Evolutionary conservation across 1,284 basidiomycete genomes (phyloP), one percentile per base, ranked within the genome.

Genomic region (Grifola frondosa): DNA sequence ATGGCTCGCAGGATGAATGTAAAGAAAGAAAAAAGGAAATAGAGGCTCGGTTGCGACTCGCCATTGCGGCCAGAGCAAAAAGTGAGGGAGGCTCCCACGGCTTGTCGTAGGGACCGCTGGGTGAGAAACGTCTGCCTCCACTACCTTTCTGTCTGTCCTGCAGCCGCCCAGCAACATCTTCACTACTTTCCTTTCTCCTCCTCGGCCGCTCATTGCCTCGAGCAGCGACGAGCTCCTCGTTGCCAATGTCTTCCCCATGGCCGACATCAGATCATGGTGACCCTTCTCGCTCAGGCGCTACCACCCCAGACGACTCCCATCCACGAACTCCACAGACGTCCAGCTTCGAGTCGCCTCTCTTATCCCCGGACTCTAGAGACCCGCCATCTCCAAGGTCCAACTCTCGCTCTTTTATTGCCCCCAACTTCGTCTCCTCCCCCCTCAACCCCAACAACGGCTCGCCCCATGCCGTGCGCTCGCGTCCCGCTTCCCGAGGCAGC

Each of bases 341-440:
- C 21, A 42, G 44, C 40, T 56, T 55, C 52, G 64, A 65, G 28
- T 52, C 56, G 15, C 61, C 62, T 11, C 58, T 64, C 30, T 49
- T 64, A 17, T 43, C 62, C 17, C 43, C 53, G 4, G 56, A 62
- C 29, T 39, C 50, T 24, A 34, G 46, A 40, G 52, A 57, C 13
- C 33, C 49, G 17, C 40, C 53, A 12, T 52, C 51, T 16, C 44
- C 62, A 10, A 33, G 34, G 16, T 40, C 54, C 5, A 52, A 57
- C 25, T 48, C 64, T 21, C 68, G 62, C 46, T 66, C 70, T 1
- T 58, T 61, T 22, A 57, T 61, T 20, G 45, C 60, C 20, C 46
- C 62, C 19, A 59, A 48, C 41, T 73, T 73, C 47, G 61, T 71
- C 25, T 70, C 73, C 25, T 77, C 76, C 13, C 75, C 76, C 5